These are phyloP conservation scores for Tolypocladium capitatum DNA, from an alignment of 2,329 filamentous ascomycete genomes.

Conservation along the genomic window DNA sequence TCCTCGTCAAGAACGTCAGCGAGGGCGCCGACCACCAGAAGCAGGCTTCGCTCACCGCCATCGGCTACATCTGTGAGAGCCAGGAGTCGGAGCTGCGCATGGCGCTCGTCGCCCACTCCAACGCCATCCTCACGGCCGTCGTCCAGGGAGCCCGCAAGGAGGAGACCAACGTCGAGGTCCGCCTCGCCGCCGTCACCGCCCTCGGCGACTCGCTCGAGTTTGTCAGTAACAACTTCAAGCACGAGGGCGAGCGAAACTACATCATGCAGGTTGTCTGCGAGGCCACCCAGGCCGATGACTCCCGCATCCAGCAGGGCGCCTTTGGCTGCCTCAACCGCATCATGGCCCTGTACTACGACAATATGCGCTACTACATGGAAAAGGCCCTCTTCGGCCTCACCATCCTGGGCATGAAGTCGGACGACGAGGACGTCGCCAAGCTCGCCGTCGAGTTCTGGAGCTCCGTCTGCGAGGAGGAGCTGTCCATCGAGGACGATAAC, in stretches of 20 bases:
- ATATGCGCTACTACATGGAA: slow-evolving; percentile 99
- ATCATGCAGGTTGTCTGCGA: slow-evolving; percentile 99
- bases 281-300: slow-evolving; percentile 87
- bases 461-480: slow-evolving; percentile 98
- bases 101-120: slow-evolving; percentile 74
- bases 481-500: slow-evolving; percentile 96
- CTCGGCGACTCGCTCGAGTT: slow-evolving; percentile 96
- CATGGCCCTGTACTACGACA: slow-evolving; percentile 97
- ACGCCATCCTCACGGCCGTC: slow-evolving; percentile 93
- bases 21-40: slow-evolving; percentile 78
- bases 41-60: slow-evolving; percentile 87
- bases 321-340: slow-evolving; percentile 98
- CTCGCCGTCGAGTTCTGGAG: slow-evolving; percentile 99
- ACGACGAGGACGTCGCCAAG: slow-evolving; percentile 96
- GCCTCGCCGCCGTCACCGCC: slow-evolving; percentile 82
- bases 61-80: slow-evolving; percentile 96
- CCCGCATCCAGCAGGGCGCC: slow-evolving; percentile 83
- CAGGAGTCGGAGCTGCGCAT: slow-evolving; percentile 78
- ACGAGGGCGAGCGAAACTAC: slow-evolving; percentile 98
- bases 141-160: slow-evolving; percentile 96
- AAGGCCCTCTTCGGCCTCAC: slow-evolving; percentile 96
- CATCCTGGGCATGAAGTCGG: slow-evolving; percentile 95
- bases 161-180: slow-evolving; percentile 81
- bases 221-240: slow-evolving; percentile 95
- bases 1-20: slow-evolving; percentile 84